Base-by-base conservation (phyloP, 176 grass and related monocot species). In the Saccharum officinarum region DNA sequence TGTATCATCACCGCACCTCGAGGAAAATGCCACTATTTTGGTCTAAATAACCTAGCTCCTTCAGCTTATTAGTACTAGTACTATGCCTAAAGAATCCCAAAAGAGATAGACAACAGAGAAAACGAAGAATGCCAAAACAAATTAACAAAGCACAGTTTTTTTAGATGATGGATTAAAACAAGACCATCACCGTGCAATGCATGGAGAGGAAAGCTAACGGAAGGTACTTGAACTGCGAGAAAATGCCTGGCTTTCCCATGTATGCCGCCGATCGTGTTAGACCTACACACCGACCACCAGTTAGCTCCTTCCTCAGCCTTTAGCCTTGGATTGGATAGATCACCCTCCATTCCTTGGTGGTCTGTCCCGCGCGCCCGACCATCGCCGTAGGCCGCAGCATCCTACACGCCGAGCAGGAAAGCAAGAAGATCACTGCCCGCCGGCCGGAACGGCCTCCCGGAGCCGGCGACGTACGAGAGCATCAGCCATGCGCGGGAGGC, bases 201-300 rank as follows among this genome's bases (percentile, higher is more conserved):
- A 82, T 80, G 81, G 89, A 79, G 85, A 91, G 91, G 91, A 89
- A 95, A 95, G 94, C 86, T 82, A 91, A 93, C 80, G 64, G 38
- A 83, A 90, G 59, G 71, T 85, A n/a, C 69, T 73, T 62, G 52
- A 70, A 74, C 81, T 82, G 39, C 80, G 87, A 93, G 87, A 97
- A 92, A 94, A 92, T 97, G 94, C 94, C 94, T 97, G 94, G 89
- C 92, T 94, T 94, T 94, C 85, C 92, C 94, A 73, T 97, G 94
- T 97, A 97, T 91, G 94, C 94, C 94, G 75, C 86, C 50, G 88
- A 91, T 71, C 46, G 54, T 61, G n/a, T 65, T 28, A 31, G 22
- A 78, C 46, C 40, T 63, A 77, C 42, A 77, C 63, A 36, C 55
- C 28, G 28, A 28, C 28, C 61, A 55, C 46, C 46, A 22, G 4